Evolutionary conservation across 208 protist species (phyloP).

Genomic region (Porcisia deanei): DNA sequence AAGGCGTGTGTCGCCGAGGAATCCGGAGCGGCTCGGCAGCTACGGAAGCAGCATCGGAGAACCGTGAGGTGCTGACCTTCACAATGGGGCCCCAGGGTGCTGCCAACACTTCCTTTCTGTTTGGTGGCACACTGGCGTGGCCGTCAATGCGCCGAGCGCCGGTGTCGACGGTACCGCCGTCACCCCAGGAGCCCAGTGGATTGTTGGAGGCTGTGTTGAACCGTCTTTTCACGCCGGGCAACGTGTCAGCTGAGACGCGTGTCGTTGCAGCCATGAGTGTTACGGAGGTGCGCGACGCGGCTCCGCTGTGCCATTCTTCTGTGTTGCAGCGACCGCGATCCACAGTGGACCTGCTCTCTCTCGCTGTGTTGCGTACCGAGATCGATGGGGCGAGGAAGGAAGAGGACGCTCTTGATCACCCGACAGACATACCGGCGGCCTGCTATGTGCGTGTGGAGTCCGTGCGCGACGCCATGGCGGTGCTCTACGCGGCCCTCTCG

Average conservation of each 20-base stretch:
- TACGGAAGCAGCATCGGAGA: not conserved
- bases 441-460: conserved; percentile 32
- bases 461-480: conserved; percentile 14
- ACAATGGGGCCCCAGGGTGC: conserved; percentile 14
- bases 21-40: not conserved
- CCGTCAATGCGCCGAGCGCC: not conserved
- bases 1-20: not conserved
- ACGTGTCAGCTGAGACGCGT: not conserved
- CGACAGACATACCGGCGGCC: conserved; percentile 34
- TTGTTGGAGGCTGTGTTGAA: conserved; percentile 26
- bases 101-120: conserved; percentile 23
- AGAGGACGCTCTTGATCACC: conserved; percentile 9
- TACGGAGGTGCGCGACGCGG: conserved; percentile 31
- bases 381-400: not conserved
- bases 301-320: conserved; percentile 29
- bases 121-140: conserved; percentile 6
- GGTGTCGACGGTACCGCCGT: not conserved
- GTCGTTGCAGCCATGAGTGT: conserved; percentile 29
- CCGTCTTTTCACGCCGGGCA: conserved; percentile 15
- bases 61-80: conserved; percentile 29
- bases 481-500: conserved; percentile 26
- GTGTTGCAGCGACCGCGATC: conserved; percentile 24
- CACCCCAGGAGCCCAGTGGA: conserved; percentile 1
- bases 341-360: conserved; percentile 36
- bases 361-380: conserved; percentile 14